phyloP scores from a whole-genome alignment of 1,284 basidiomycete species.

The Moniliophthora roreri region DNA sequence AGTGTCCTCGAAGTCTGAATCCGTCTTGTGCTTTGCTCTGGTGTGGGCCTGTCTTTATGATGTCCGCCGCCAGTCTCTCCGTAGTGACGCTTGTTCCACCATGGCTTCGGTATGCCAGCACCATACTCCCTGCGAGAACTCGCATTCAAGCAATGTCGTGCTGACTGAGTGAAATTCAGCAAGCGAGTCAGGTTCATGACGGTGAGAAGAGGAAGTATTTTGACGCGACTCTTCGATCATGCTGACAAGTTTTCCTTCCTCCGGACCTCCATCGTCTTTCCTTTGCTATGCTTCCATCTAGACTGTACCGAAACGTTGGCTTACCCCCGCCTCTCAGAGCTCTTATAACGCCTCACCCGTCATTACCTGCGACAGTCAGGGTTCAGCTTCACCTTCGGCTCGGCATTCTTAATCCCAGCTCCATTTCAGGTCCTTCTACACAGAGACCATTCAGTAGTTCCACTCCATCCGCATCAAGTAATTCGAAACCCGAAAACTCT shows the following conservation, averaged over 20 bases:
- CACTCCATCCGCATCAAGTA: conserved; percentile 9
- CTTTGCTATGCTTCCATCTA: conserved; percentile 38
- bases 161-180: too few relatives aligned
- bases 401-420: conserved; percentile 25
- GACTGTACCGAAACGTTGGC: conserved; percentile 40
- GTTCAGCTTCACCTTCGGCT: conserved; percentile 39
- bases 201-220: too few relatives aligned
- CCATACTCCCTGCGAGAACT: too few relatives aligned
- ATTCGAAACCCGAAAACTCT: conserved; percentile 11
- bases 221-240: neutral
- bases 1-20: conserved; percentile 54
- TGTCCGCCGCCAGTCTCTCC: neutral
- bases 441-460: conserved; percentile 11
- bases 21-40: neutral
- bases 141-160: too few relatives aligned
- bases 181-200: too few relatives aligned
- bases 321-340: conserved; percentile 38
- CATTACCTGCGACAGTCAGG: conserved; percentile 33
- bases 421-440: conserved; percentile 17
- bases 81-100: neutral
- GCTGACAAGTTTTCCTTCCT: neutral
- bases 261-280: neutral
- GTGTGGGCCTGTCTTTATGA: neutral
- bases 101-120: too few relatives aligned
- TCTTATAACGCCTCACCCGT: conserved; percentile 33